Evolutionary conservation across 192 early-diverging fungal species (phyloP).

Genomic region (Umbelopsis sp.): DNA sequence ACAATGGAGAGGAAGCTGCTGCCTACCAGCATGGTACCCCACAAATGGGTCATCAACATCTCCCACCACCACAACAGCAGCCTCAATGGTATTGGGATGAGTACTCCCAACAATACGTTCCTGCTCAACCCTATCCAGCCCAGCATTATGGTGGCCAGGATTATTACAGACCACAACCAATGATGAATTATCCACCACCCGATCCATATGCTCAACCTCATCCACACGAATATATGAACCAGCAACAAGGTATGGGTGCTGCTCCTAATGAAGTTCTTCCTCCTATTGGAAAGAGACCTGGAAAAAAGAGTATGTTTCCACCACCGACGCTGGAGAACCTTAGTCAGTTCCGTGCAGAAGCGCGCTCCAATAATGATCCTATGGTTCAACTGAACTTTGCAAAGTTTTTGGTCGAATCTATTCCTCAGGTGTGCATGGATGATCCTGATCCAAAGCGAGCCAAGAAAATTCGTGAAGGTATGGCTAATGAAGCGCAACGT

Average conservation of each 20-base stretch:
- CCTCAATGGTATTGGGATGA: slow-evolving; percentile 15
- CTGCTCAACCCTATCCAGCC: background rate
- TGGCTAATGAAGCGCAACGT: slow-evolving; percentile 82
- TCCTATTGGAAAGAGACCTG: slow-evolving; percentile 7
- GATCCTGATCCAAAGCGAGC: slow-evolving; percentile 69
- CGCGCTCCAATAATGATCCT: slow-evolving; percentile 66
- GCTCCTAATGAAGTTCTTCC: slow-evolving; percentile 3
- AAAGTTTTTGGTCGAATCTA: slow-evolving; percentile 81
- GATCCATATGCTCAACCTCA: slow-evolving; percentile 1
- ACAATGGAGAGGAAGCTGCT: background rate
- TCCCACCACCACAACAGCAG: background rate
- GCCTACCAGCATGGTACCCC: background rate
- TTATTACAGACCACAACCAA: slow-evolving; percentile 3
- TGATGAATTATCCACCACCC: background rate
- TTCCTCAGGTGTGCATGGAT: slow-evolving; percentile 62
- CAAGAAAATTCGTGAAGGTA: slow-evolving; percentile 69
- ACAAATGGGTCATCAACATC: slow-evolving; percentile 3
- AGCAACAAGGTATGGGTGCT: background rate
- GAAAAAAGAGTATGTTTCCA: slow-evolving; percentile 20
- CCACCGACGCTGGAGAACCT: slow-evolving; percentile 42
- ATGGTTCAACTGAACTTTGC: slow-evolving; percentile 83
- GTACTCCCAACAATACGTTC: slow-evolving; percentile 10
- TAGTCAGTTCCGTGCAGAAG: slow-evolving; percentile 43
- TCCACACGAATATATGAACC: background rate
- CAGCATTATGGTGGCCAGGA: background rate